Conservation (phyloP, 2,329 filamentous ascomycete genomes). For the Elsinoe perseae region DNA sequence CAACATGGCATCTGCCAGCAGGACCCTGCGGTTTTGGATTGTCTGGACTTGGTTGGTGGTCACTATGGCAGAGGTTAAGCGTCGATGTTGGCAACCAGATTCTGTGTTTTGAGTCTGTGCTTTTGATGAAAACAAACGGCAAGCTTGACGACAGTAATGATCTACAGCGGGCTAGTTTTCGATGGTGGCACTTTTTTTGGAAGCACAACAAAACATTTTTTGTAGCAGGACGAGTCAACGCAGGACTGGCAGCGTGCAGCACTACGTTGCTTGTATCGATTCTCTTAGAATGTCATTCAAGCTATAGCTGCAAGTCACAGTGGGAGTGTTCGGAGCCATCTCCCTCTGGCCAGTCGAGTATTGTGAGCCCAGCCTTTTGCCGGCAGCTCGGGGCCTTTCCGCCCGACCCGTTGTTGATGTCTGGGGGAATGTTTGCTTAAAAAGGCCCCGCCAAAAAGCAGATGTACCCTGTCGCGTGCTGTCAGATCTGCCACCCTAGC, state of each 20-base stretch:
- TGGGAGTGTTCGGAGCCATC: neutral
- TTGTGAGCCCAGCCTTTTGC: neutral
- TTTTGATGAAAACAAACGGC: constrained; percentile 4
- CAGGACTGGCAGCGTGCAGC: neutral
- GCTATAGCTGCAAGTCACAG: neutral
- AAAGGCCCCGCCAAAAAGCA: neutral
- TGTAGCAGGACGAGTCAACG: neutral
- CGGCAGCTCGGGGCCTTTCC: constrained; percentile 4
- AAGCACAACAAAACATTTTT: neutral
- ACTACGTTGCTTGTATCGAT: neutral
- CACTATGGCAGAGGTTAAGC: constrained; percentile 9
- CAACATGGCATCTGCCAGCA: constrained; percentile 1
- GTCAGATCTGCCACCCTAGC: neutral
- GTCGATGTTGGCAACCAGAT: constrained; percentile 9
- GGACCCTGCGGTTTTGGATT: constrained; percentile 3
- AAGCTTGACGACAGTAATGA: constrained; percentile 8
- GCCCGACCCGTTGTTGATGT: constrained; percentile 15
- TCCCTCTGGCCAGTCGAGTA: neutral
- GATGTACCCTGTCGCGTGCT: neutral
- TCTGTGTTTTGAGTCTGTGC: constrained; percentile 11
- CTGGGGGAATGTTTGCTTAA: constrained; percentile 3
- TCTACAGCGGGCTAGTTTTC: neutral
- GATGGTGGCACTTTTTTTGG: neutral
- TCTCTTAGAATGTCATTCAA: neutral
- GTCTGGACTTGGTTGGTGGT: constrained; percentile 4